These are phyloP conservation scores for Hyphodiscus sp. DNA, from an alignment of 2,329 filamentous ascomycete species.

Conservation along the genomic window DNA sequence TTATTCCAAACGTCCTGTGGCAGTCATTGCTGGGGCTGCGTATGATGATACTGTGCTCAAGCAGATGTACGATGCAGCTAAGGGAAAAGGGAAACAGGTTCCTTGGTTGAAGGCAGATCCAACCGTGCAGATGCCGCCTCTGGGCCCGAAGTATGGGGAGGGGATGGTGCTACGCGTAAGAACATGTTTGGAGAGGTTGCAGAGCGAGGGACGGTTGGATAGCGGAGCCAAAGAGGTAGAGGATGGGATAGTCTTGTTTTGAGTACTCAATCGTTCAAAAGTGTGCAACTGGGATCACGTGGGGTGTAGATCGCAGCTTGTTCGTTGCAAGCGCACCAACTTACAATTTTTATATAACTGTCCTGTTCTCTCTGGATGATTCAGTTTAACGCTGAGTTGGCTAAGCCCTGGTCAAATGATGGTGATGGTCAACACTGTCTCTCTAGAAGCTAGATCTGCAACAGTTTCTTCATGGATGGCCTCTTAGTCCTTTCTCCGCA, in stretches of 20 bases:
- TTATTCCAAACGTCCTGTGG: conserved; percentile 3
- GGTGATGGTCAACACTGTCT: too few relatives aligned
- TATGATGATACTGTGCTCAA: conserved; percentile 14
- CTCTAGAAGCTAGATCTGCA: too few relatives aligned
- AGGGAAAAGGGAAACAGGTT: conserved; percentile 3
- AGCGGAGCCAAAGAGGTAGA: conserved; percentile 3
- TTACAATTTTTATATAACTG: too few relatives aligned
- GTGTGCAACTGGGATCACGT: too few relatives aligned
- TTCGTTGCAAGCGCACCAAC: too few relatives aligned
- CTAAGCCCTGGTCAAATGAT: too few relatives aligned
- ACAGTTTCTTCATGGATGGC: too few relatives aligned
- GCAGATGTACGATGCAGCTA: conserved; percentile 10
- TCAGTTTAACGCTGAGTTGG: too few relatives aligned
- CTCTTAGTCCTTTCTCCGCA: too few relatives aligned
- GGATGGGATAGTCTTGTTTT: neutral
- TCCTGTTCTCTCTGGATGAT: too few relatives aligned
- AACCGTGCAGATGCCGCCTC: conserved; percentile 11
- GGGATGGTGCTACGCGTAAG: conserved; percentile 15
- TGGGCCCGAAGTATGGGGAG: conserved; percentile 16
- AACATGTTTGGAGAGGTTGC: conserved; percentile 12
- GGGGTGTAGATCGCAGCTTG: too few relatives aligned
- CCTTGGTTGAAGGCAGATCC: conserved; percentile 18
- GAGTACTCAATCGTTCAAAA: too few relatives aligned
- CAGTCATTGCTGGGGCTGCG: conserved; percentile 5
- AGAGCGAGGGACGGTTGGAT: conserved; percentile 11